Evolutionary conservation across 768 basidiomycete genomes (phyloP).

Genomic region (Hydnum rufescens): DNA sequence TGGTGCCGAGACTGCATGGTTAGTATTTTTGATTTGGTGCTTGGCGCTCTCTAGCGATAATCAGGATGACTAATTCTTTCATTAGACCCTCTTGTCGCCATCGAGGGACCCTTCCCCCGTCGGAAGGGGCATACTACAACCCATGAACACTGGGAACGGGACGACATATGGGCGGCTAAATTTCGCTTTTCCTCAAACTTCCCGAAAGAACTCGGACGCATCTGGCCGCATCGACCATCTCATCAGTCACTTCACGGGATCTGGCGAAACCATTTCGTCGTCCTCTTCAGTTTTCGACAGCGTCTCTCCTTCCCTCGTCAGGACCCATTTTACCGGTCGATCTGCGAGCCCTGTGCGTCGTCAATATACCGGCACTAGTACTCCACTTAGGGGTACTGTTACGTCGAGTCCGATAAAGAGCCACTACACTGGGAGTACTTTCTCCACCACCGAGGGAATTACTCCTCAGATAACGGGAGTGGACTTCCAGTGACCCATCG

Average conservation of each 20-base stretch:
- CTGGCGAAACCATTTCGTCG: constrained; percentile 21
- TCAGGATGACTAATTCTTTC: not conserved
- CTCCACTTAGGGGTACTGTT: not conserved
- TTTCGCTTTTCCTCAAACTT: too few species aligned
- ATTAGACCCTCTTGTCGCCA: not conserved
- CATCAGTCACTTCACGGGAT: constrained; percentile 32
- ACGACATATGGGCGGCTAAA: not conserved
- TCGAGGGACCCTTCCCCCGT: not conserved
- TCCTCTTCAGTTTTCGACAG: constrained; percentile 34
- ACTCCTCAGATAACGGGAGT: not conserved
- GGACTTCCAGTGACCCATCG: not conserved
- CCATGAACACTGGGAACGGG: not conserved
- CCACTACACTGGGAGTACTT: not conserved
- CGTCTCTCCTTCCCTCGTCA: constrained; percentile 30
- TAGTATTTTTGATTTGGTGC: too few species aligned
- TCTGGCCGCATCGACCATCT: not conserved
- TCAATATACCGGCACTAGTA: not conserved
- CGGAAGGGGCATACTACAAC: not conserved
- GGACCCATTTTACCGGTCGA: constrained; percentile 22
- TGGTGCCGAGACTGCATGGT: constrained; percentile 80
- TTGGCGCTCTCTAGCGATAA: too few species aligned
- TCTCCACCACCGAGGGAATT: too few species aligned
- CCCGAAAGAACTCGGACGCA: too few species aligned
- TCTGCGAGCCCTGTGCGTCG: constrained; percentile 20
- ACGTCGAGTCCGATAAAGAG: not conserved